These are phyloP conservation scores for Rhizoctonia solani DNA, from an alignment of 1,284 basidiomycete genomes.

Conservation along the genomic window DNA sequence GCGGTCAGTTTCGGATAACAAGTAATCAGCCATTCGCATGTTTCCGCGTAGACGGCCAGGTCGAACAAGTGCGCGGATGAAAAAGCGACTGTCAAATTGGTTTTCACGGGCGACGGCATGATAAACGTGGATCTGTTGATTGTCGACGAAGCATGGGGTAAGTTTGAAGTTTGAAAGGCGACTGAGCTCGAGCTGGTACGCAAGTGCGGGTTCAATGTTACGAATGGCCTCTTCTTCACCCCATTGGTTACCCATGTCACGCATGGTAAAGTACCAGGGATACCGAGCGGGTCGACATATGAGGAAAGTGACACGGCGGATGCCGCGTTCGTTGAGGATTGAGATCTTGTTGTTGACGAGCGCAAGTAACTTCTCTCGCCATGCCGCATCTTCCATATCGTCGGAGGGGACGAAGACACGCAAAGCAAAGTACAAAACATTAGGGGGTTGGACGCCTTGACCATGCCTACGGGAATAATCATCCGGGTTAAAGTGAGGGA, in stretches of 20 bases:
- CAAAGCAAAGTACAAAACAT: slow-evolving; percentile 92
- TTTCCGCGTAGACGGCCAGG: slow-evolving; percentile 90
- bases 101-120: slow-evolving; percentile 95
- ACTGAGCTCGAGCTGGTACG: slow-evolving; percentile 97
- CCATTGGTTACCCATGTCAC: slow-evolving; percentile 75
- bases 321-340: slow-evolving; percentile 72
- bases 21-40: slow-evolving; percentile 94
- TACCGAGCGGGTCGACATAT: slow-evolving; percentile 92
- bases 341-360: slow-evolving; percentile 75
- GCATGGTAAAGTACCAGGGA: slow-evolving; percentile 93
- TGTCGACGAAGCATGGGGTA: slow-evolving; percentile 89
- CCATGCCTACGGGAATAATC: slow-evolving; percentile 80
- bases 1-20: slow-evolving; percentile 97
- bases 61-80: slow-evolving; percentile 94
- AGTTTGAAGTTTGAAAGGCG: slow-evolving; percentile 97
- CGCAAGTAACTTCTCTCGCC: slow-evolving; percentile 73
- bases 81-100: slow-evolving; percentile 96
- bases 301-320: slow-evolving; percentile 90
- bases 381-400: slow-evolving; percentile 76
- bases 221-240: slow-evolving; percentile 94
- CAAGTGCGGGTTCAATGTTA: slow-evolving; percentile 97
- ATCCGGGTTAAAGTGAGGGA: slow-evolving; percentile 70
- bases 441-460: slow-evolving; percentile 71
- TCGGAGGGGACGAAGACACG: slow-evolving; percentile 79
- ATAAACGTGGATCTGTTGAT: slow-evolving; percentile 96